Evolutionary conservation across 495 filamentous ascomycete genomes (phyloP).

Genomic region (Podospora anserina): DNA sequence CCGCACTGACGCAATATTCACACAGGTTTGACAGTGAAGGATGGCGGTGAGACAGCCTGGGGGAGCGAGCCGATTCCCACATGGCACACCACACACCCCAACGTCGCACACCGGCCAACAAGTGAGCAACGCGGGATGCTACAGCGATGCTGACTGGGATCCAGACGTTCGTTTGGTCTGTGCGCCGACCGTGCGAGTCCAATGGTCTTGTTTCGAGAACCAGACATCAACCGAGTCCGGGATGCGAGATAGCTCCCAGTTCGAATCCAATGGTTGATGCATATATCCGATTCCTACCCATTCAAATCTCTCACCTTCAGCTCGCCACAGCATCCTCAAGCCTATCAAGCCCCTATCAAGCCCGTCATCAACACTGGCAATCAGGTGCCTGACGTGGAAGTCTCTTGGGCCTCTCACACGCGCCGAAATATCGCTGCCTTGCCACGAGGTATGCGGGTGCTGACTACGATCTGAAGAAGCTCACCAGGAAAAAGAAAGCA

Average conservation of each 20-base stretch:
- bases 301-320: background rate
- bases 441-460: constrained; percentile 5
- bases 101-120: background rate
- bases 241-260: background rate
- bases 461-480: background rate
- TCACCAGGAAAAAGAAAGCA: constrained; percentile 1
- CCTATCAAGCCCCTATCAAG: background rate
- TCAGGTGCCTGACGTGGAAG: background rate
- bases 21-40: background rate
- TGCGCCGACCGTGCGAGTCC: constrained; percentile 14
- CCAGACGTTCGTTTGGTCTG: constrained; percentile 3
- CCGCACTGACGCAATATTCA: constrained; percentile 20
- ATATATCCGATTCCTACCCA: background rate
- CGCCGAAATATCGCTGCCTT: background rate
- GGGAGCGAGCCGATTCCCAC: background rate
- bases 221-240: background rate
- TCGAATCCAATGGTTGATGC: background rate
- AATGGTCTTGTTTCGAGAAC: constrained; percentile 16
- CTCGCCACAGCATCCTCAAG: background rate
- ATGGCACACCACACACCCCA: constrained; percentile 7
- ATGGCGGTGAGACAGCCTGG: constrained; percentile 13
- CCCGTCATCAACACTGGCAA: background rate
- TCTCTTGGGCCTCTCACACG: background rate
- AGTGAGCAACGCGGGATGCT: constrained; percentile 8
- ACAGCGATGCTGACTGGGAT: constrained; percentile 1